Evolutionary conservation across 192 early-diverging fungal genomes (phyloP), one percentile per base, ranked within the genome.

Genomic region (Jimgerdemannia flammicorona): DNA sequence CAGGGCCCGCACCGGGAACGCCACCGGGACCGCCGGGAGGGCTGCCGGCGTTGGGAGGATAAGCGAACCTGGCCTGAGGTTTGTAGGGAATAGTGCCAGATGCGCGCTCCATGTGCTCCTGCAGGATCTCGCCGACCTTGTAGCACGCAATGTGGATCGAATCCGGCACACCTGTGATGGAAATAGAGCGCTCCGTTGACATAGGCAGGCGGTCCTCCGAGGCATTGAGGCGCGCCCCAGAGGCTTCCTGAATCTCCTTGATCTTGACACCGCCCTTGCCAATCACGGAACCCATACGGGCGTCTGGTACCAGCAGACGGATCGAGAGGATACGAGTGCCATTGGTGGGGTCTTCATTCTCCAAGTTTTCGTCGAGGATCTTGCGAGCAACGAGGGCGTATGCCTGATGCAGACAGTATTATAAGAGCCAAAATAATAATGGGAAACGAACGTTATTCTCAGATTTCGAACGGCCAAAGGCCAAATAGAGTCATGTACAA

Each of bases 211-310:
- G 91, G 80, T 97, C 95, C 80, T 97, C 94, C 40, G 92, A 88
- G 0, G 96, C 93, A 14, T 88, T 88, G 67, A 96, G 82, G 65
- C 91, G 89, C n/a, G 94, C 93, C 19, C 94, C 91, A 20, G 94
- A 94, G 64, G 86, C 80, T 66, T 97, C 94, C 80, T 98, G 96
- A 68, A 99, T 92, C 76, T 95, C 92, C 83, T 94, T 97, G 84
- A 99, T 98, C 78, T 93, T 94, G 66, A 83, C 76, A 64, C 97
- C 97, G 54, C 87, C 88, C 77, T 94, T 92, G 29, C 97, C 97
- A 79, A 99, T 98, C 72, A 99, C 84, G 65, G 90, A 90, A 29
- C 94, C 93, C 91, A 99, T 96, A 39, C 91, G 90, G 73, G 85
- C 84, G 78, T 96, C 90, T 69, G 95, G 91, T 29, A 99, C 92